phyloP scores from a whole-genome alignment of 495 filamentous ascomycete genomes.

The Neohortaea acidophila region DNA sequence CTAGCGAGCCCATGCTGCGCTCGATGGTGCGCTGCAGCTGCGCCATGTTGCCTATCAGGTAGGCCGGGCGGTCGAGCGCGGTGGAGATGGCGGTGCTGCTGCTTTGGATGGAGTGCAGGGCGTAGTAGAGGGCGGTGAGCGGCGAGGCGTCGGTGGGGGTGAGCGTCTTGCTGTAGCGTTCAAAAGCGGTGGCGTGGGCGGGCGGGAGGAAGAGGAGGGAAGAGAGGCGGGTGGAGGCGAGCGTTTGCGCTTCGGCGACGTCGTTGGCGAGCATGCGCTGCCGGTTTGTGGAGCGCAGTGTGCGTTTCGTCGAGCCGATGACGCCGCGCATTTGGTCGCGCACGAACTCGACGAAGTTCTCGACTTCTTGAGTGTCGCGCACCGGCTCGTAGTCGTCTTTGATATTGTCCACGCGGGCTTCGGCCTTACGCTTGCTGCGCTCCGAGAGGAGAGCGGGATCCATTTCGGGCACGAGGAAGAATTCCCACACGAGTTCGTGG shows the following conservation, averaged over 20 bases:
- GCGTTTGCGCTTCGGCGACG: slow-evolving; percentile 48
- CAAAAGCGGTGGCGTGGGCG: slow-evolving; percentile 53
- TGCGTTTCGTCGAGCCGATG: slow-evolving; percentile 62
- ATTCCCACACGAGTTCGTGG: slow-evolving; percentile 98
- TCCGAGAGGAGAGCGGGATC: slow-evolving; percentile 82
- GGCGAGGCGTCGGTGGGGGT: slow-evolving; percentile 60
- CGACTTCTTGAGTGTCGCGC: slow-evolving; percentile 70
- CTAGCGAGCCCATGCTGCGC: slow-evolving; percentile 56
- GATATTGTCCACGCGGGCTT: slow-evolving; percentile 65
- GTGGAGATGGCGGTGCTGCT: slow-evolving; percentile 66
- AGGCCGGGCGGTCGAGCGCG: slow-evolving; percentile 66
- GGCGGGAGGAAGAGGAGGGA: slow-evolving; percentile 51
- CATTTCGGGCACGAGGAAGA: slow-evolving; percentile 91
- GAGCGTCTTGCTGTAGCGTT: slow-evolving; percentile 52
- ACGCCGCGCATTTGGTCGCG: slow-evolving; percentile 74
- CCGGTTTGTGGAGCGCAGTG: slow-evolving; percentile 54
- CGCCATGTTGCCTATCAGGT: slow-evolving; percentile 56
- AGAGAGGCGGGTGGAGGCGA: slow-evolving; percentile 42
- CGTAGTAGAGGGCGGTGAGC: slow-evolving; percentile 53
- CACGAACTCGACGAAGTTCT: slow-evolving; percentile 79
- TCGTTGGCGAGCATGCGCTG: slow-evolving; percentile 42
- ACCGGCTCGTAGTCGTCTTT: slow-evolving; percentile 75
- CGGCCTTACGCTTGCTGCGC: slow-evolving; percentile 71
- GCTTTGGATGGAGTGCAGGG: slow-evolving; percentile 57
- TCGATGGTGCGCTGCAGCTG: slow-evolving; percentile 49